Evolutionary conservation across 345 rosid species (phyloP), one percentile per base, ranked within the genome.

Genomic region (Heritiera littoralis): DNA sequence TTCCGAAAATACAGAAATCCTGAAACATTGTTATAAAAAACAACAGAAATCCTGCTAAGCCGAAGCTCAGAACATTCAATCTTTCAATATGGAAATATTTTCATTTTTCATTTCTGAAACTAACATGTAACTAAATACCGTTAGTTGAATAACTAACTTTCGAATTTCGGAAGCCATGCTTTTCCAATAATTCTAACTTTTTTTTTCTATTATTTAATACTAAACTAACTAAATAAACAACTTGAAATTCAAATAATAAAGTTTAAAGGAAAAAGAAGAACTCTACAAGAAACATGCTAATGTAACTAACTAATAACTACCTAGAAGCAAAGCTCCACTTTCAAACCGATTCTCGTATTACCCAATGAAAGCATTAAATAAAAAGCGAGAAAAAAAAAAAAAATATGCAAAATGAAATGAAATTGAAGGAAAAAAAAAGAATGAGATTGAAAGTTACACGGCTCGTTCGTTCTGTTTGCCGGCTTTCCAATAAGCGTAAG

Each of bases 401-500:
- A 4, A n/a, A 9, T 38, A 56, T 23, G 17, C 6, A 14, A 6
- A 55, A 63, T 1, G 58, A 67, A 67, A 55, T 6, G 41, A 30
- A 13, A 65, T 41, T 41, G 6, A 41, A 41, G 43, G 43, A 45
- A 69, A 23, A 61, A 23, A 40, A 7, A 28, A 17, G 30, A 48
- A 32, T 72, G 43, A 35, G 32, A 60, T 58, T 11, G 43, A 64
- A 28, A 78, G 60, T 84, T 82, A 95, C 99, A 94, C 98, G 51
- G 98, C 88, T 55, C 92, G 89, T 35, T 94, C 98, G 74, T 82
- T 58, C 72, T 94, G 95, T 85, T 96, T 96, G 72, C 89, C 87
- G 76, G 98, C 99, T 86, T 92, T 96, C 99, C 99, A 94, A 81
- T 92, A 94, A 84, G 99, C 97, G 66, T 92, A 96, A 56, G 98